Percentiles rank a stretch among this genome's conserved stretches.
phyloP scores from a whole-genome alignment of 2,329 filamentous ascomycete species.

The Tolypocladium cylindrosporum region DNA sequence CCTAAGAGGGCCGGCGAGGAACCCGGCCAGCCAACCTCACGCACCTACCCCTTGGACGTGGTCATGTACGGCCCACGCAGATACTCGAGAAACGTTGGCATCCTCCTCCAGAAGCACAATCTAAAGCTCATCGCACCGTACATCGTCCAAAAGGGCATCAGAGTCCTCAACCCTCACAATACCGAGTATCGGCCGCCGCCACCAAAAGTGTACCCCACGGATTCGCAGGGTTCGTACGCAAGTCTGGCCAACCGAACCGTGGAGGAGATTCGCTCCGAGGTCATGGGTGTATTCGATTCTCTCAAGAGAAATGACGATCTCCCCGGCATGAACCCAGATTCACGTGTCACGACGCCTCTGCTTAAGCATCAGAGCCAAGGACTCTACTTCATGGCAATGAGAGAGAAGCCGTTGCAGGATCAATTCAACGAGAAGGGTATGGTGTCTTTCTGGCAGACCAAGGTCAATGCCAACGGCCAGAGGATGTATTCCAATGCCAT shows the following conservation, averaged over 20 bases:
- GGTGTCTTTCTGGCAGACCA: slow-evolving; percentile 69
- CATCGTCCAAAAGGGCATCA: slow-evolving; percentile 56
- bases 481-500: slow-evolving; percentile 74
- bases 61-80: slow-evolving; percentile 71
- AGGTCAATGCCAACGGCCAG: slow-evolving; percentile 37
- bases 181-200: slow-evolving; percentile 34
- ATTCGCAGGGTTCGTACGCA: slow-evolving; percentile 14
- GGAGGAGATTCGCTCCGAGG: slow-evolving; percentile 79
- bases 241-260: slow-evolving; percentile 48
- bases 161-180: slow-evolving; percentile 69
- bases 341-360: slow-evolving; percentile 54
- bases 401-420: slow-evolving; percentile 58
- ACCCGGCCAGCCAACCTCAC: slow-evolving; percentile 52
- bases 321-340: slow-evolving; percentile 58
- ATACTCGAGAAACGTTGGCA: slow-evolving; percentile 55
- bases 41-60: slow-evolving; percentile 54
- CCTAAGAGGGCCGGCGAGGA: slow-evolving; percentile 53
- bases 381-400: slow-evolving; percentile 72
- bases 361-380: slow-evolving; percentile 86
- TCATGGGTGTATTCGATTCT: slow-evolving; percentile 80
- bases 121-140: slow-evolving; percentile 59
- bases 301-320: slow-evolving; percentile 67
- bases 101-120: slow-evolving; percentile 50
- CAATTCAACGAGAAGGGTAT: slow-evolving; percentile 49
- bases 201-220: slow-evolving; percentile 21